These are phyloP conservation scores for Paxillus involutus DNA, from an alignment of 768 basidiomycete genomes.

Conservation along the genomic window DNA sequence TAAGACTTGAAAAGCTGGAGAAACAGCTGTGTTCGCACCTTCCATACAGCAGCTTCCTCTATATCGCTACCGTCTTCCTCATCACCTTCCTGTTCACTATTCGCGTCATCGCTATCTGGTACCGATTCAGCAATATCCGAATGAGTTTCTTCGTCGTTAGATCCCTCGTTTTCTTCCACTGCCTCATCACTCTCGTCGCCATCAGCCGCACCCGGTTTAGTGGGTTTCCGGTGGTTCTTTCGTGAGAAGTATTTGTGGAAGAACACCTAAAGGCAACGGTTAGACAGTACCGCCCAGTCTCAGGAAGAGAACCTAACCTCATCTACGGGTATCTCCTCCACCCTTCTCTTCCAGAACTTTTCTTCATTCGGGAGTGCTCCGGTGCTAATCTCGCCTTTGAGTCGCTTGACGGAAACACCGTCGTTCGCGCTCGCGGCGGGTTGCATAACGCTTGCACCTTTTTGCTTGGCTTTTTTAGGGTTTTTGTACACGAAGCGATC, in stretches of 20 bases:
- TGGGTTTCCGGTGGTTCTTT: conserved; percentile 58
- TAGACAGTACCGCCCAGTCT: not conserved
- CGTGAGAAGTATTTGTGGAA: conserved; percentile 87
- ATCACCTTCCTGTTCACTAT: conserved; percentile 35
- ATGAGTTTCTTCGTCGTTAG: conserved; percentile 30
- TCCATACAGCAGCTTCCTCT: conserved; percentile 84
- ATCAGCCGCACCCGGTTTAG: conserved; percentile 43
- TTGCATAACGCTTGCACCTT: conserved; percentile 94
- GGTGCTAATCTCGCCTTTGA: conserved; percentile 55
- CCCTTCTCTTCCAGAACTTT: conserved; percentile 67
- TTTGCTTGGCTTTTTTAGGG: conserved; percentile 71
- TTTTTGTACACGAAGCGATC: conserved; percentile 98
- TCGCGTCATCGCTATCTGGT: conserved; percentile 13
- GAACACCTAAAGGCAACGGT: conserved; percentile 57
- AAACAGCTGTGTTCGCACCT: conserved; percentile 46
- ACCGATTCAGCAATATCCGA: conserved; percentile 26
- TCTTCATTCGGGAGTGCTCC: conserved; percentile 67
- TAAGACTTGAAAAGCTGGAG: not conserved
- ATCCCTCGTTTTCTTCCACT: conserved; percentile 18
- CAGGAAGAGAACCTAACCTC: conserved; percentile 50
- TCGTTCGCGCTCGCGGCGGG: conserved; percentile 74
- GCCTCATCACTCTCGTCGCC: conserved; percentile 29
- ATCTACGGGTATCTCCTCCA: conserved; percentile 80
- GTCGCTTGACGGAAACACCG: conserved; percentile 65
- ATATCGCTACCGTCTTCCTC: conserved; percentile 44